phyloP scores from a whole-genome alignment of 2,329 filamentous ascomycete species.

The Phyllosticta ampelicida region DNA sequence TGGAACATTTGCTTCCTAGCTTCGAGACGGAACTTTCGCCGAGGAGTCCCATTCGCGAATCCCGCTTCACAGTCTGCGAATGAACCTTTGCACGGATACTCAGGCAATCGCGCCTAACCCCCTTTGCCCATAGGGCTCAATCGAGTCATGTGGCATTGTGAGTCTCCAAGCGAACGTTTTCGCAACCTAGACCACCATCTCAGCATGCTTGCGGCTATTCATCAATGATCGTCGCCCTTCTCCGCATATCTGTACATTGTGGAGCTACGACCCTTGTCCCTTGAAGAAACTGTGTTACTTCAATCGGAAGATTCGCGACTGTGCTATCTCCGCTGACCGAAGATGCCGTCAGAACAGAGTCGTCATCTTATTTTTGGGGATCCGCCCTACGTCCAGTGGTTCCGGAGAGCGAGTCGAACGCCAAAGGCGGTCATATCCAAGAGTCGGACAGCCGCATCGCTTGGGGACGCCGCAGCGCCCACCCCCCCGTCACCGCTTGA shows the following conservation, averaged over 20 bases:
- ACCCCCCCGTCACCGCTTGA: slow-evolving; percentile 6
- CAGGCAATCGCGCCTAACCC: neutral
- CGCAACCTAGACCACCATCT: slow-evolving; percentile 5
- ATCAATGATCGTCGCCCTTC: neutral
- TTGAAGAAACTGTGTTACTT: neutral
- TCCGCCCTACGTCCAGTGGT: neutral
- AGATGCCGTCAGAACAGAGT: neutral
- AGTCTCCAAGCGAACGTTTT: slow-evolving; percentile 8
- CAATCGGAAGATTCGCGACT: neutral
- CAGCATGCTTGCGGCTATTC: neutral
- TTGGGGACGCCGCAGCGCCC: slow-evolving; percentile 1
- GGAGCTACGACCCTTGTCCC: neutral
- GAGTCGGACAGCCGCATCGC: slow-evolving; percentile 7
- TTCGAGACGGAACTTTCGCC: slow-evolving; percentile 1
- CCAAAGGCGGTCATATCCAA: slow-evolving; percentile 1
- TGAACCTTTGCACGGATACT: neutral
- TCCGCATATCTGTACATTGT: neutral
- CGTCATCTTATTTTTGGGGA: neutral
- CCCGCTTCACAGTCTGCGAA: neutral
- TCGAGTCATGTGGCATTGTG: neutral
- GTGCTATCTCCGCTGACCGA: neutral
- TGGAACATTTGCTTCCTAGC: slow-evolving; percentile 9
- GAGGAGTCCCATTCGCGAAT: neutral
- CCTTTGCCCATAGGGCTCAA: slow-evolving; percentile 1
- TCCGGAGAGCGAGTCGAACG: neutral